Base-by-base conservation (phyloP, 106 monocot species). In the Iris macrosiphon region DNA sequence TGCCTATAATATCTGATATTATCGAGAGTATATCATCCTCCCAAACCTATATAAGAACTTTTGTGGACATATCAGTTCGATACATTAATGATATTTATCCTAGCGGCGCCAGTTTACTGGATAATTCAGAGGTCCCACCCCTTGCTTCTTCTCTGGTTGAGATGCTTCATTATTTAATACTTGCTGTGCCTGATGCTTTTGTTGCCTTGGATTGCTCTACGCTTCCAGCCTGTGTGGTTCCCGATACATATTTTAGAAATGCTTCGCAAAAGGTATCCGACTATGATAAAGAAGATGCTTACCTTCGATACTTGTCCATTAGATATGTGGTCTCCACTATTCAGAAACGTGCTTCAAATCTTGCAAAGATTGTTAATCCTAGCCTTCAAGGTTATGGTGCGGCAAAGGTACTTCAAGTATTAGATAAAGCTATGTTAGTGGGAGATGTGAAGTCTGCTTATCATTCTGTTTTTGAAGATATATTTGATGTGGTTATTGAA, bases 141-240 rank as follows among this genome's bases (percentile, higher is more conserved):
- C 68, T 87, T 49, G 30, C 59, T 21, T 73, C 68, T 71, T 27
- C 68, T 21, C 18, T 90, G 55, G 63, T 66, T 69, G 96, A 87
- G 64, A 65, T 87, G 53, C 43, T 98, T 59, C 73, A 73, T 14
- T 87, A 83, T 53, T 58, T 98, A 73, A 73, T 98, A 40, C 69
- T 98, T 70, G 43, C 72, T 26, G 87, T 74, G 8, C 96, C 96
- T 40, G 96, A 98, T 71, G 67, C 75, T 15, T 87, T 98, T 78
- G 80, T 98, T 63, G 75, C 80, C 11, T 70, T 89, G 67, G 96
- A 98, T 51, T 87, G 80, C 53, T 87, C 80, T 66, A 82, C 89
- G 65, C 63, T 96, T 12, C 85, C 86, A 25, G 18, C 66, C 3
- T 73, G 62, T 77, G 74, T 96, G 18, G 70, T 68, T 52, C 87